Percentiles rank a stretch among this genome's conserved stretches.
phyloP scores from a whole-genome alignment of 2,329 filamentous ascomycete species.

The Fusarium concolor region DNA sequence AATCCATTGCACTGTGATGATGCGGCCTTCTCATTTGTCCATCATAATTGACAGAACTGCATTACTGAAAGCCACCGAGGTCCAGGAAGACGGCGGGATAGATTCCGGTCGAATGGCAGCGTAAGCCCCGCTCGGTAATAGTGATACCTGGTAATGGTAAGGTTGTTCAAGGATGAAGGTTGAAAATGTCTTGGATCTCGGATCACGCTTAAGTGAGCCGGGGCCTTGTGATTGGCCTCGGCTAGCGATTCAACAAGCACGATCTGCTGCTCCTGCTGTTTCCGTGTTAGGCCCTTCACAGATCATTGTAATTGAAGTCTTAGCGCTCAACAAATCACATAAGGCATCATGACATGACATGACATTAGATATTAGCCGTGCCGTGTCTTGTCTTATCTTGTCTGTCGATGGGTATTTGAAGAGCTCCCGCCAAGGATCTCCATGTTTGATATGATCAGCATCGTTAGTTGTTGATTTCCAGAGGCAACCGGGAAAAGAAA shows the following conservation, averaged over 20 bases:
- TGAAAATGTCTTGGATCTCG: slow-evolving; percentile 35
- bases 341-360: background rate
- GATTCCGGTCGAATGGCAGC: slow-evolving; percentile 24
- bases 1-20: slow-evolving; percentile 43
- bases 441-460: slow-evolving; percentile 2
- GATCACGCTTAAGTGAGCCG: slow-evolving; percentile 28
- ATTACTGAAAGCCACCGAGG: slow-evolving; percentile 15
- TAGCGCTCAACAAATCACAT: slow-evolving; percentile 4
- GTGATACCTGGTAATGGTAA: background rate
- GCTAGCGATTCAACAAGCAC: background rate
- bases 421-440: slow-evolving; percentile 6
- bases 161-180: slow-evolving; percentile 8
- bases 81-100: slow-evolving; percentile 17
- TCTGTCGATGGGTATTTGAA: background rate
- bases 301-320: slow-evolving; percentile 4
- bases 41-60: slow-evolving; percentile 40
- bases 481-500: slow-evolving; percentile 9
- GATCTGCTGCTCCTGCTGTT: slow-evolving; percentile 35
- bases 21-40: slow-evolving; percentile 38
- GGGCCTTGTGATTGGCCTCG: slow-evolving; percentile 24
- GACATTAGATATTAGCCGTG: slow-evolving; percentile 5
- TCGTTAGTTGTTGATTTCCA: background rate
- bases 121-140: slow-evolving; percentile 17
- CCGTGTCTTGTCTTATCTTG: slow-evolving; percentile 1
- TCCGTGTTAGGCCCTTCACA: slow-evolving; percentile 28